These are phyloP conservation scores for Urtica urens DNA, from an alignment of 306 rosid species.

Conservation along the genomic window DNA sequence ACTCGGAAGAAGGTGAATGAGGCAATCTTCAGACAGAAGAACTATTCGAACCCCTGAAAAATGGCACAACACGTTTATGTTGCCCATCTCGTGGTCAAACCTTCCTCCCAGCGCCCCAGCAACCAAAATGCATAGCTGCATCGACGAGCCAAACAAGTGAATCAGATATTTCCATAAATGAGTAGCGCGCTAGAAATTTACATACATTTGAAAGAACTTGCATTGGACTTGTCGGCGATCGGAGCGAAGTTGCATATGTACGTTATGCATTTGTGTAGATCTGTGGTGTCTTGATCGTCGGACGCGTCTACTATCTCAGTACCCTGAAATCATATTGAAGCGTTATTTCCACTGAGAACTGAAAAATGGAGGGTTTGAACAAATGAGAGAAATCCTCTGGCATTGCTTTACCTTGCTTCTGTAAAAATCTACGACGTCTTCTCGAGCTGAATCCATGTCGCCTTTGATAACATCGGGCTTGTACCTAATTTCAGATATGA, in stretches of 20 bases:
- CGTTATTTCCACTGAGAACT: constrained; percentile 8
- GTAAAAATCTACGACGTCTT: constrained; percentile 69
- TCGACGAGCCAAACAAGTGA: no score
- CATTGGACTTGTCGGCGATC: constrained; percentile 38
- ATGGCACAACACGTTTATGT: constrained; percentile 66
- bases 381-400: neutral
- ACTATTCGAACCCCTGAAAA: constrained; percentile 53
- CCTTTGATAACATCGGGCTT: constrained; percentile 88
- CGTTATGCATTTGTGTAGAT: constrained; percentile 76
- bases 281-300: constrained; percentile 90
- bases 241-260: constrained; percentile 40
- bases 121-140: constrained; percentile 79
- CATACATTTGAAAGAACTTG: constrained; percentile 44
- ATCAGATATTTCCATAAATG: no score
- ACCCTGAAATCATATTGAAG: constrained; percentile 47
- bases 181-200: no score
- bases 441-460: constrained; percentile 81
- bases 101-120: constrained; percentile 97
- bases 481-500: constrained; percentile 38
- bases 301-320: constrained; percentile 65
- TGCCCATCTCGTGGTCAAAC: constrained; percentile 94
- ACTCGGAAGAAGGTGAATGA: constrained; percentile 74
- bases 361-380: no score
- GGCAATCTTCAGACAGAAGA: constrained; percentile 80
- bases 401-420: constrained; percentile 30